Evolutionary conservation across 768 basidiomycete genomes (phyloP).

Genomic region (Phaffia tasmanica): DNA sequence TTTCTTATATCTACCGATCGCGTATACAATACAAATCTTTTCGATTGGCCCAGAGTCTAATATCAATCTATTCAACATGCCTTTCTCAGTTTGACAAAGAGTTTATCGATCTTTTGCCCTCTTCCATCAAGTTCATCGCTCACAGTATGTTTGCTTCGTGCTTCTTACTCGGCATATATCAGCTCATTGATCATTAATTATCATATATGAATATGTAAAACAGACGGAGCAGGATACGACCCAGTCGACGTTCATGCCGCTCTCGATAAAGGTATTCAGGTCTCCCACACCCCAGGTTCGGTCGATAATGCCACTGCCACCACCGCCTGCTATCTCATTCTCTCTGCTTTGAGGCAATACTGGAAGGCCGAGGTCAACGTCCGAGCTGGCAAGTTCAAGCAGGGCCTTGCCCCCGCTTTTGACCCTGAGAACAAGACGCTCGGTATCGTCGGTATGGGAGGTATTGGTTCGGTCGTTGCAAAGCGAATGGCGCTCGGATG

Average conservation of each 20-base stretch:
- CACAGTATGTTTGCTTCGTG: slow-evolving; percentile 43
- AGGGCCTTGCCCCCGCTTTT: slow-evolving; percentile 30
- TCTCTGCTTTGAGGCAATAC: slow-evolving; percentile 66
- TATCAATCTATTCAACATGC: slow-evolving; percentile 30
- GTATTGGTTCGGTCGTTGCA: slow-evolving; percentile 44
- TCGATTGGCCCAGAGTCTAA: background rate
- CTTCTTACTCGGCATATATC: background rate
- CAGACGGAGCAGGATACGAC: slow-evolving; percentile 79
- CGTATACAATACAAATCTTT: slow-evolving; percentile 39
- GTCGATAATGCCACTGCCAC: slow-evolving; percentile 88
- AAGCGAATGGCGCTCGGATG: slow-evolving; percentile 49
- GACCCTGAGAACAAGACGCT: slow-evolving; percentile 37
- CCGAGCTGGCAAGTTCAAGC: slow-evolving; percentile 34
- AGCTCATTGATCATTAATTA: background rate
- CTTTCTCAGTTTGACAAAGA: slow-evolving; percentile 74
- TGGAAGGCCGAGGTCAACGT: slow-evolving; percentile 50
- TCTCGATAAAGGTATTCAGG: slow-evolving; percentile 55
- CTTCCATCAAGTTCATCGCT: slow-evolving; percentile 68
- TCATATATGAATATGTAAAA: background rate
- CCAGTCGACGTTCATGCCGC: slow-evolving; percentile 67
- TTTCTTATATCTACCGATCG: slow-evolving; percentile 44
- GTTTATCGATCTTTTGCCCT: slow-evolving; percentile 57
- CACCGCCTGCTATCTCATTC: slow-evolving; percentile 68
- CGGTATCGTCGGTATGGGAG: slow-evolving; percentile 41
- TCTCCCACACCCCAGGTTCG: slow-evolving; percentile 81